Evolutionary conservation across 2,329 filamentous ascomycete species (phyloP), one percentile per base, ranked within the genome.

Genomic region (Talaromyces sp.): DNA sequence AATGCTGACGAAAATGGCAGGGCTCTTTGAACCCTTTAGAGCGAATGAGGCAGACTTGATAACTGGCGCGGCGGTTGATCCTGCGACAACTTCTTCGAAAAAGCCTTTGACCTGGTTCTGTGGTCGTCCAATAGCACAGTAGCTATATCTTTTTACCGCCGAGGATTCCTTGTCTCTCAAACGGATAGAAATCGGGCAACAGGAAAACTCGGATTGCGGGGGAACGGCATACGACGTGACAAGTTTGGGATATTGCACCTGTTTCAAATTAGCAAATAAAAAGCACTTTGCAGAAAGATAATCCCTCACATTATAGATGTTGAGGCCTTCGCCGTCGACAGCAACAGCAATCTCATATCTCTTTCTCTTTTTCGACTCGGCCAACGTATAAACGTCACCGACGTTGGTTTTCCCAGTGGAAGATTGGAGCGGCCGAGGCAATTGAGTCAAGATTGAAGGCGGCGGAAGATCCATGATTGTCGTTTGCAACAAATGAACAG

Each of bases 171-270:
- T 71, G 52, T 79, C 73, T 72, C 83, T 85, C 67, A 80, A 78
- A 72, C 85, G 84, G 52, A 87, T 79, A 27, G 86, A 89, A 71
- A 81, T 86, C 61, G 87, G 86, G 39, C 83, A 79, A 61, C 84
- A 84, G 62, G 82, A 80, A 72, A 88, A 85, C 16, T 79, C 81
- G 27, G 85, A 83, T 70, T 87, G 83, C 33, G 87, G 86, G 41
- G 87, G 85, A 16, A 88, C 78, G 60, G 86, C 85, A 73, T 88
- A 87, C 16, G 86, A 88, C 39, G 85, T 84, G 19, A 86, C 79
- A 9, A 87, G 80, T 69, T 83, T 85, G 9, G 87, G 85, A 60
- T 84, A 86, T 81, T 87, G 85, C 24, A 88, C 77, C 87, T 89
- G 65, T 37, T 14, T 5, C 59, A 47, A 43, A 37, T 45, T n/a